Evolutionary conservation across 2,329 filamentous ascomycete species (phyloP).

Genomic region (Hymenoscyphus fructigenus): DNA sequence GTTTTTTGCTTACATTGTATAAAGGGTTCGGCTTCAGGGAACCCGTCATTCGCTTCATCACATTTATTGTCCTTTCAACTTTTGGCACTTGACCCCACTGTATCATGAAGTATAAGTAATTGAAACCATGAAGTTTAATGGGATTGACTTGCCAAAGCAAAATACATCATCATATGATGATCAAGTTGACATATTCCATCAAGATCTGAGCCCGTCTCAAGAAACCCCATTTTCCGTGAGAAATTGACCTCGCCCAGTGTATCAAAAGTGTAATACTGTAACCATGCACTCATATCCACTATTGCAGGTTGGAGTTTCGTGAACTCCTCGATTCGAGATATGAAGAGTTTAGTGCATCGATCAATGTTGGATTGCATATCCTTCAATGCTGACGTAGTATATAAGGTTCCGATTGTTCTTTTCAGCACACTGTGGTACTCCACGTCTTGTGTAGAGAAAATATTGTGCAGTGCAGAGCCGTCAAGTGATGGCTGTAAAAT

Average conservation of each 20-base stretch:
- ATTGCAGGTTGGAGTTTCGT: slow-evolving; percentile 23
- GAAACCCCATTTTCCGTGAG: slow-evolving; percentile 41
- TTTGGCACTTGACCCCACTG: not conserved
- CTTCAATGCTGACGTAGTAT: not conserved
- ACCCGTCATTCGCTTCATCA: not conserved
- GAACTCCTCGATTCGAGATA: slow-evolving; percentile 29
- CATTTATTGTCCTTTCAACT: not conserved
- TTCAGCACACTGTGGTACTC: slow-evolving; percentile 34
- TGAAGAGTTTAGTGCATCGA: not conserved
- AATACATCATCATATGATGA: slow-evolving; percentile 3
- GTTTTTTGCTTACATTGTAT: not conserved
- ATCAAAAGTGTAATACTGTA: slow-evolving; percentile 47
- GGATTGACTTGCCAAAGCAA: not conserved
- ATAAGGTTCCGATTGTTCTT: not conserved
- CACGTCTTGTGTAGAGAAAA: slow-evolving; percentile 32
- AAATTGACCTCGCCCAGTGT: slow-evolving; percentile 51
- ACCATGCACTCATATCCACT: slow-evolving; percentile 40
- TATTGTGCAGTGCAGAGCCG: not conserved
- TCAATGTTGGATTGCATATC: not conserved
- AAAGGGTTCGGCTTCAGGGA: not conserved
- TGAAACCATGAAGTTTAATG: too few species aligned
- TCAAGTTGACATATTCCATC: slow-evolving; percentile 23
- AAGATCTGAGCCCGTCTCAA: slow-evolving; percentile 45
- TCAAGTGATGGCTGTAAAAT: not conserved
- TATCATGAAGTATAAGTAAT: not conserved